Evolutionary conservation across 1,284 basidiomycete genomes (phyloP).

Genomic region (Ganoderma boninense): DNA sequence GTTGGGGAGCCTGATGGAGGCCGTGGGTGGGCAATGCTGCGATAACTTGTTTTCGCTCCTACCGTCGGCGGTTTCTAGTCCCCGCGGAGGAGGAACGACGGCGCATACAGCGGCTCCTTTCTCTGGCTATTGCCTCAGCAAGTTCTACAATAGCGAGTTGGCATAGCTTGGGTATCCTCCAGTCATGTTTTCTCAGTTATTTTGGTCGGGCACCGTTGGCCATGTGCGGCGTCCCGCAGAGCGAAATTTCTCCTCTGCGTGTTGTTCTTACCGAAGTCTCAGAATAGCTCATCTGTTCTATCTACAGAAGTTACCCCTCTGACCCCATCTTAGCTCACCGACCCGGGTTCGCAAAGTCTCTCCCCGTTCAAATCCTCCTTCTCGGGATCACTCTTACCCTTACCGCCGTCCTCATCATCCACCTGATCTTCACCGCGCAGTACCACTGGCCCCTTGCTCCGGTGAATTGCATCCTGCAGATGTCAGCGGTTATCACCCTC

Average conservation of each 20-base stretch:
- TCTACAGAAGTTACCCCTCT: slow-evolving; percentile 37
- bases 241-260: neutral
- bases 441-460: slow-evolving; percentile 96
- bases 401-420: slow-evolving; percentile 87
- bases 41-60: neutral
- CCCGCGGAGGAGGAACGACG: too few species aligned
- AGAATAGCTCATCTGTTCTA: neutral
- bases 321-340: slow-evolving; percentile 84
- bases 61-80: too few species aligned
- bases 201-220: too few species aligned
- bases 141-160: too few species aligned
- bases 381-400: slow-evolving; percentile 91
- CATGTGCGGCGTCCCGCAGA: too few species aligned
- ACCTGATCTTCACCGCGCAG: slow-evolving; percentile 94
- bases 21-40: neutral
- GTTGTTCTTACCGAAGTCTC: neutral
- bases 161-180: too few species aligned
- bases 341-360: slow-evolving; percentile 83
- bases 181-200: neutral
- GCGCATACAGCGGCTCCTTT: too few species aligned
- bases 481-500: slow-evolving; percentile 83
- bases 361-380: slow-evolving; percentile 92
- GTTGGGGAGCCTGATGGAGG: neutral
- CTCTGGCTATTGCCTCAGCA: too few species aligned
- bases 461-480: slow-evolving; percentile 90